Base-by-base conservation (phyloP, 2,329 filamentous ascomycete genomes). In the Ophiostoma montium region DNA sequence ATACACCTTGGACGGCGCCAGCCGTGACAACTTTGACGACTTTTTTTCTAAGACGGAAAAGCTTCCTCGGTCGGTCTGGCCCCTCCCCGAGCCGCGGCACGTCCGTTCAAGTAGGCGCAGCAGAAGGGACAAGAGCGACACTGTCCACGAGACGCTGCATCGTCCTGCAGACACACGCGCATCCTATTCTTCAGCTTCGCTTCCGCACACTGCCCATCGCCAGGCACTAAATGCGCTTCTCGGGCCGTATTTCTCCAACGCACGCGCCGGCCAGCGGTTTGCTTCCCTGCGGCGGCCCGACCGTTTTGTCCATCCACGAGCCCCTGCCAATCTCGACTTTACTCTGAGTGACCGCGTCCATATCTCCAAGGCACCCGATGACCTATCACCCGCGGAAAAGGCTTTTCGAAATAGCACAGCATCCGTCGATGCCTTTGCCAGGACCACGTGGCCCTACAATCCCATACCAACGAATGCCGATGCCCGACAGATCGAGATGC, bases 261-360 rank as follows among this genome's bases (percentile, higher is more conserved):
- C 9, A 3, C 10, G 16, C 44, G 43, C 35, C 19, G 1, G 3
- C 33, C 12, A 50, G 52, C 3, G 47, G 49, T 4, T 38, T 12
- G 57, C 8, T 32, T 61, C 11, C 59, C 57, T 9, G 52, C 52
- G 5, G 27, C 27, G 16, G 5, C 61, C 67, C 3, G 73, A 78
- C 54, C 70, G 75, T 43, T 78, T 76, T 54, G 63, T 78, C 5
- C 70, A 74, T 12, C 59, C 60, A 9, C 63, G 71, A 51, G 62
- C 68, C 33, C 53, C 41, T 0, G 19, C 19, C 11, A 7, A 18
- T 15, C 5, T 57, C 13, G 52, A 53, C 0, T 60, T 63, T 16
- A 59, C 67, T 9, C 49, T 60, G 2, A 59, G 62, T 2, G 69
- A 76, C 47, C 69, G 66, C 46, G 74, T 71, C 52, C 67, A 64